Base-by-base conservation (phyloP, 345 rosid genomes). In the Laguncularia racemosa region DNA sequence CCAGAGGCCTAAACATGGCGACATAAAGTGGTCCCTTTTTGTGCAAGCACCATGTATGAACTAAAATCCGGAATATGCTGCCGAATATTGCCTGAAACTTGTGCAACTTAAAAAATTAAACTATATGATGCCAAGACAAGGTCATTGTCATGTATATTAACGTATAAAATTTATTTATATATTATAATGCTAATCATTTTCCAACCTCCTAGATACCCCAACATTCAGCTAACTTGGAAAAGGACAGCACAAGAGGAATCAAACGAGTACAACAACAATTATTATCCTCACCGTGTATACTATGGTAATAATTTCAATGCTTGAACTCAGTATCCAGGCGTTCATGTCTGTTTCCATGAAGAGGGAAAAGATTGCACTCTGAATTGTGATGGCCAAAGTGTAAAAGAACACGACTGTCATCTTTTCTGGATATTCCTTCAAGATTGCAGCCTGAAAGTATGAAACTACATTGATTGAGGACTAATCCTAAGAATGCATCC, bases 371-470 rank as follows among this genome's bases (percentile, higher is more conserved):
- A 48, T 16, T 14, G 70, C 59, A 18, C 63, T 53, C 17, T 66
- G 64, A 60, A 70, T 46, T 43, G 63, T 59, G 33, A 57, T 46
- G 15, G 60, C 58, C 50, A 60, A 55, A 40, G 67, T 56, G 72
- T 70, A 70, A 17, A 74, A 70, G 72, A 74, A 74, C 33, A 70
- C 65, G 16, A 67, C 20, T 14, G 74, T 70, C 33, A 70, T 53
- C 49, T 59, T 60, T 51, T 71, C 65, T 7, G 50, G 72, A 26
- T 74, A 56, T 43, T 63, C 58, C 69, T 62, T 66, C 59, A 74
- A 50, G 14, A 56, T 69, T 10, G 65, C 71, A 45, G 66, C 50
- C 74, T 65, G 65, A 4, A 53, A 48, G 15, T 23, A 57, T 49
- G 7, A 20, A 19, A 16, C 8, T 21, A 14, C 10, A 3, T 21